Conservation (phyloP, 1,284 basidiomycete species). For the Tylopilus sp. region DNA sequence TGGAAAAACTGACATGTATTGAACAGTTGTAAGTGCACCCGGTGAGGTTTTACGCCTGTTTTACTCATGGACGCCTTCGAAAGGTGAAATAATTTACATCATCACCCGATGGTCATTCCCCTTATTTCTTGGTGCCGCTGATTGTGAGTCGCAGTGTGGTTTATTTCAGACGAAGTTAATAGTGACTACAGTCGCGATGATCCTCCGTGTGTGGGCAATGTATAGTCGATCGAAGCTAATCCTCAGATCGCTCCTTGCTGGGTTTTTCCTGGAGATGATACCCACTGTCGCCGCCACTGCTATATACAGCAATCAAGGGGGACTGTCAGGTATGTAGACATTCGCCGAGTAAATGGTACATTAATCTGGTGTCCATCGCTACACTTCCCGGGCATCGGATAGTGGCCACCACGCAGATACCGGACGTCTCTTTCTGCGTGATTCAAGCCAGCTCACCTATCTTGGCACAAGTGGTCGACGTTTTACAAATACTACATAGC, state of each 20-base stretch:
- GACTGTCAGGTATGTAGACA: neutral
- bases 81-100: neutral
- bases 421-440: too few species aligned
- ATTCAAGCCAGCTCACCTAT: too few species aligned
- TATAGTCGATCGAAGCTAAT: neutral
- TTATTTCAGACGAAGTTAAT: neutral
- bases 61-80: neutral
- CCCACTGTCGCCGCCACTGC: neutral
- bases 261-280: neutral
- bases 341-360: neutral
- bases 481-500: too few species aligned
- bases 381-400: too few species aligned
- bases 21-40: neutral
- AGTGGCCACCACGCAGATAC: too few species aligned
- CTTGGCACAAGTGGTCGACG: too few species aligned
- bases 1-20: neutral
- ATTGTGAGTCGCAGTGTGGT: neutral
- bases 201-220: neutral
- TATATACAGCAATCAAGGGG: neutral
- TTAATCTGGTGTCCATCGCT: too few species aligned
- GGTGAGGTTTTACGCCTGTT: neutral
- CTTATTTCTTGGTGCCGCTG: neutral
- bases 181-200: neutral
- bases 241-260: neutral
- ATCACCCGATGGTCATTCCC: neutral